phyloP scores from a whole-genome alignment of 2,329 filamentous ascomycete genomes.

The Dryadomyces quercus-mongolicae region DNA sequence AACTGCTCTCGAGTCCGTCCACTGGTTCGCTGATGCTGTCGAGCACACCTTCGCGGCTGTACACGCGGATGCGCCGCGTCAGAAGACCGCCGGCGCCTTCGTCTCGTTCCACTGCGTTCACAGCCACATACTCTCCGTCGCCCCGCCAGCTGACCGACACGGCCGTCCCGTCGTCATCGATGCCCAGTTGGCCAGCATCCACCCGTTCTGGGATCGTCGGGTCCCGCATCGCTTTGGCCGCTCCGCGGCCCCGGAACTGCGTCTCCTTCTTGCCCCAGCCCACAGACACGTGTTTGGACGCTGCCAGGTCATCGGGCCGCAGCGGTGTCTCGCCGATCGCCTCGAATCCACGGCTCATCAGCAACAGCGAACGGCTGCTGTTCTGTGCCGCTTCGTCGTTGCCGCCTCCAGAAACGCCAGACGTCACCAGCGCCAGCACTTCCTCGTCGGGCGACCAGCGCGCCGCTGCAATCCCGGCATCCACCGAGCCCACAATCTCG shows the following conservation, averaged over 20 bases:
- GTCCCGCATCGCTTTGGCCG: conserved; percentile 75
- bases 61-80: conserved; percentile 74
- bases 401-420: conserved; percentile 15
- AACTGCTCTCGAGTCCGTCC: conserved; percentile 71
- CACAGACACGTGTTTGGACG: conserved; percentile 89
- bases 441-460: conserved; percentile 95
- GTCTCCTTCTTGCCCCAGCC: conserved; percentile 98
- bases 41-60: conserved; percentile 76
- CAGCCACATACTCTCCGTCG: conserved; percentile 79
- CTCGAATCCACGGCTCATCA: conserved; percentile 90
- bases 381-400: conserved; percentile 21
- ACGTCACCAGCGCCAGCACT: conserved; percentile 71
- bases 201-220: conserved; percentile 90
- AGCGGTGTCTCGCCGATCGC: conserved; percentile 65
- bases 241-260: conserved; percentile 88
- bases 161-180: conserved; percentile 52
- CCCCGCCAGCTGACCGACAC: conserved; percentile 84
- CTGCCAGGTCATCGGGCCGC: conserved; percentile 62
- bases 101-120: conserved; percentile 58
- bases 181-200: conserved; percentile 68
- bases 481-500: conserved; percentile 90
- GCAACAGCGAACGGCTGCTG: conserved; percentile 39
- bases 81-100: conserved; percentile 19
- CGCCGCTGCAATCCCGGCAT: conserved; percentile 80
- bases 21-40: conserved; percentile 94